Conservation (phyloP, 2,329 filamentous ascomycete genomes). For the Orbilia ellipsospora region DNA sequence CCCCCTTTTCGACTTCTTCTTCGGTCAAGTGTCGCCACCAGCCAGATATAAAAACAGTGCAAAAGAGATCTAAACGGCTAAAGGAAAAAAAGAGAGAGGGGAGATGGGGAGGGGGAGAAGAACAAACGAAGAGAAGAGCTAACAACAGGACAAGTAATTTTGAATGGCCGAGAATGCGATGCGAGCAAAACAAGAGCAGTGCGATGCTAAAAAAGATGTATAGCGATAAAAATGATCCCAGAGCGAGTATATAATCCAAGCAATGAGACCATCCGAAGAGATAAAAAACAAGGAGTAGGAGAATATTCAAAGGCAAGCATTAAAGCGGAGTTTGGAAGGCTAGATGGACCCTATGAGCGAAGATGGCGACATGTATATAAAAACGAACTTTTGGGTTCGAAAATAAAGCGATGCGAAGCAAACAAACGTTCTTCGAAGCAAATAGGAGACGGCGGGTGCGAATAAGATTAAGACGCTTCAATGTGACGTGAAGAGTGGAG, state of each 20-base stretch:
- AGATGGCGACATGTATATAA: conserved; percentile 54
- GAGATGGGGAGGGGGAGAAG: conserved; percentile 36
- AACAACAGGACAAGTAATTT: conserved; percentile 22
- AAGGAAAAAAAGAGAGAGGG: conserved; percentile 40
- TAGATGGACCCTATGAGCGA: conserved; percentile 51
- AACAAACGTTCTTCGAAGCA: conserved; percentile 30
- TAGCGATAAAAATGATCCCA: conserved; percentile 25
- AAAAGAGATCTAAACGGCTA: conserved; percentile 54
- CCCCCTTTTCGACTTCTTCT: conserved; percentile 46
- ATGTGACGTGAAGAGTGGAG: conserved; percentile 30
- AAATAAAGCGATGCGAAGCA: conserved; percentile 25
- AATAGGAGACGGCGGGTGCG: conserved; percentile 38
- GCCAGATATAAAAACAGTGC: conserved; percentile 49
- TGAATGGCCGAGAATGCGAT: conserved; percentile 40
- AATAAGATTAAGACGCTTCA: conserved; percentile 34
- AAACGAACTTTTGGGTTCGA: conserved; percentile 53
- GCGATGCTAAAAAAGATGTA: too few relatives aligned
- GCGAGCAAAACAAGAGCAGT: conserved; percentile 14
- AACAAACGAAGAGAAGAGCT: conserved; percentile 24
- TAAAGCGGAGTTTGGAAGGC: conserved; percentile 49
- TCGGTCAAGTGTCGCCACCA: conserved; percentile 54
- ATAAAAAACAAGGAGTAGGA: conserved; percentile 10
- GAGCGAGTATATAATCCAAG: conserved; percentile 38
- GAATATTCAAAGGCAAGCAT: conserved; percentile 38
- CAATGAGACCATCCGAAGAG: conserved; percentile 44